Evolutionary conservation across 179 eudicot genomes (phyloP).

Genomic region (Sideroxylon spinosum): DNA sequence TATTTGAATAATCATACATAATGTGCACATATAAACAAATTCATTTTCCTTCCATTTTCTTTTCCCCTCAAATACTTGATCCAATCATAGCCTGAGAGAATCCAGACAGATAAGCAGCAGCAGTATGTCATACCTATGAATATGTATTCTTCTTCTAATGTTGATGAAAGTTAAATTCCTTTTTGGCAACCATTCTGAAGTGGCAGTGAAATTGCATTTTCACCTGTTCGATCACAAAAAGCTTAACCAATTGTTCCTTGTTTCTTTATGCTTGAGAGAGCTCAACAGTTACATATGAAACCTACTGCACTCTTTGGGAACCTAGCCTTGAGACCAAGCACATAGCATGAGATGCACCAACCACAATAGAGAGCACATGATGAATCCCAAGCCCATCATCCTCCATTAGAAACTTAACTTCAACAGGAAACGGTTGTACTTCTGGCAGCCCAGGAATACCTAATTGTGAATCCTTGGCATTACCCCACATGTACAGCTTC

Average conservation of each 20-base stretch:
- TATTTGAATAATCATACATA: too few relatives aligned
- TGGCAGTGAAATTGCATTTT: not conserved
- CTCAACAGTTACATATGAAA: not conserved
- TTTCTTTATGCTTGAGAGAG: not conserved
- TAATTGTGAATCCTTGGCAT: constrained; percentile 74
- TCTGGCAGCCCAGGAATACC: constrained; percentile 92
- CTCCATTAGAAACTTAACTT: constrained; percentile 73
- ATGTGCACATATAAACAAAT: not conserved
- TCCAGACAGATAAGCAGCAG: not conserved
- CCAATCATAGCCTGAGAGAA: not conserved
- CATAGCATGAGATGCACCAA: constrained; percentile 86
- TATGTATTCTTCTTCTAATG: not conserved
- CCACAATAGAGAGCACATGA: constrained; percentile 58
- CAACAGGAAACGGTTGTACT: constrained; percentile 61
- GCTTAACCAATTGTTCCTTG: not conserved
- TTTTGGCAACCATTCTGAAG: not conserved
- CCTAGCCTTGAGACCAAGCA: constrained; percentile 64
- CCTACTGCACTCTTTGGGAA: constrained; percentile 9
- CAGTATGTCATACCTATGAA: not conserved
- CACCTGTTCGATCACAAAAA: not conserved
- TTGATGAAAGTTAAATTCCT: not conserved
- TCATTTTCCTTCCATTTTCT: not conserved
- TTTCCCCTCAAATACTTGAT: too few relatives aligned
- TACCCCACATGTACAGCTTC: constrained; percentile 92
- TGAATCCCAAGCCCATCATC: constrained; percentile 65